Conservation (phyloP, 2,329 filamentous ascomycete genomes). For the Daldinia sp. region DNA sequence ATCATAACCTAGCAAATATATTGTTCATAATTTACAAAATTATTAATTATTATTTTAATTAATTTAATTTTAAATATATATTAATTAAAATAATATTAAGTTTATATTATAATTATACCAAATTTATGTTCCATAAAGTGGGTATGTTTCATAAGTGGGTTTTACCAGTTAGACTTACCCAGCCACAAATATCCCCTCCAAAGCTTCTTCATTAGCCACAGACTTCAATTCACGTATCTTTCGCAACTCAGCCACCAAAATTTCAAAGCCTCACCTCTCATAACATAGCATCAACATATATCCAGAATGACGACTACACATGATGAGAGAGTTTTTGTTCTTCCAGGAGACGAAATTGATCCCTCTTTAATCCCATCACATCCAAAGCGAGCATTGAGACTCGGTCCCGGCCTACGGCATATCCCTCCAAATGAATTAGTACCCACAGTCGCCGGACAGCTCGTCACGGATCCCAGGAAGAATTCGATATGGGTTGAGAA, state of each 20-base stretch:
- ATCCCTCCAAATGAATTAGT: conserved; percentile 78
- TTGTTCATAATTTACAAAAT: too few species aligned
- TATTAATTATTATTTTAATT: too few species aligned
- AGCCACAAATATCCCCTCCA: conserved; percentile 46
- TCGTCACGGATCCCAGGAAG: conserved; percentile 74
- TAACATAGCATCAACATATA: conserved; percentile 11
- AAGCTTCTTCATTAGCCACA: conserved; percentile 29
- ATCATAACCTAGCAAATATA: too few species aligned
- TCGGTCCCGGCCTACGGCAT: conserved; percentile 85
- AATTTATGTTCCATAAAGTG: too few species aligned
- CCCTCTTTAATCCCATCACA: conserved; percentile 71
- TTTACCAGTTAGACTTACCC: too few species aligned
- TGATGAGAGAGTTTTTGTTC: conserved; percentile 68
- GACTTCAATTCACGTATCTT: not conserved
- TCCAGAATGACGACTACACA: conserved; percentile 56
- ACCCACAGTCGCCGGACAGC: conserved; percentile 71
- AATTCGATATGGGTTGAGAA: conserved; percentile 81
- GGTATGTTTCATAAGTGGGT: too few species aligned
- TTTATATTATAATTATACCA: too few species aligned
- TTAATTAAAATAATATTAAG: too few species aligned
- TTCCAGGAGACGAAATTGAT: conserved; percentile 83
- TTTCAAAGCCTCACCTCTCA: conserved; percentile 15
- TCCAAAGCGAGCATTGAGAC: conserved; percentile 74
- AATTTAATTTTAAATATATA: too few species aligned
- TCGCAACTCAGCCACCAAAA: conserved; percentile 11